Conservation (phyloP, 2,329 filamentous ascomycete genomes). For the Salinomyces thailandicus region DNA sequence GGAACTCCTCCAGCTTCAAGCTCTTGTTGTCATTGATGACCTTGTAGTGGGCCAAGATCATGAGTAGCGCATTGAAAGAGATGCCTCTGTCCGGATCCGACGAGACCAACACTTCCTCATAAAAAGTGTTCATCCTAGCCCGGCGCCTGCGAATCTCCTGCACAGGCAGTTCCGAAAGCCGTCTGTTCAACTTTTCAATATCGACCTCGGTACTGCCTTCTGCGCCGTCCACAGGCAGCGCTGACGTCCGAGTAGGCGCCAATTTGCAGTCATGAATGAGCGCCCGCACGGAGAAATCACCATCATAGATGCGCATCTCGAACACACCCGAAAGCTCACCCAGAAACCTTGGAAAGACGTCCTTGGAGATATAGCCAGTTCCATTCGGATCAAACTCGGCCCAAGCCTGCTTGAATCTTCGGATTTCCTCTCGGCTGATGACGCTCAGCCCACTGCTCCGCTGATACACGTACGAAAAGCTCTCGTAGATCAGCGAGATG, state of each 20-base stretch:
- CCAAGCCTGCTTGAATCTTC: slow-evolving; percentile 97
- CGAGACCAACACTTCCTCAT: slow-evolving; percentile 88
- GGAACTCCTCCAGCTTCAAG: slow-evolving; percentile 84
- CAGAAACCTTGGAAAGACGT: slow-evolving; percentile 76
- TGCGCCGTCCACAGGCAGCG: slow-evolving; percentile 35
- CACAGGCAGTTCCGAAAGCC: slow-evolving; percentile 64
- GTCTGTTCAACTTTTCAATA: slow-evolving; percentile 60
- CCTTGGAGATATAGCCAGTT: slow-evolving; percentile 81
- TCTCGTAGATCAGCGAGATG: slow-evolving; percentile 97
- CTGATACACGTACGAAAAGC: slow-evolving; percentile 98
- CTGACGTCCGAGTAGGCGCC: slow-evolving; percentile 39
- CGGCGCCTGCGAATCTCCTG: slow-evolving; percentile 63
- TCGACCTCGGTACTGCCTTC: slow-evolving; percentile 46
- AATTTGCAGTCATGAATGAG: slow-evolving; percentile 76
- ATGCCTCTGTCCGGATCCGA: slow-evolving; percentile 84
- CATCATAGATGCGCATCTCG: slow-evolving; percentile 91
- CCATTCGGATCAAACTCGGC: slow-evolving; percentile 87
- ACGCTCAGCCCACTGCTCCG: slow-evolving; percentile 84
- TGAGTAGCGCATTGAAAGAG: slow-evolving; percentile 79
- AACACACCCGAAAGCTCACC: slow-evolving; percentile 90
- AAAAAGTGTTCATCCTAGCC: slow-evolving; percentile 83
- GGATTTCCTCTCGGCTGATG: slow-evolving; percentile 85
- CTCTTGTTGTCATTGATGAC: slow-evolving; percentile 98
- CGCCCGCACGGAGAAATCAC: slow-evolving; percentile 74
- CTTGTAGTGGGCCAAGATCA: slow-evolving; percentile 97